Conservation (phyloP, 495 filamentous ascomycete genomes). For the Podospora bellae-mahoneyi region DNA sequence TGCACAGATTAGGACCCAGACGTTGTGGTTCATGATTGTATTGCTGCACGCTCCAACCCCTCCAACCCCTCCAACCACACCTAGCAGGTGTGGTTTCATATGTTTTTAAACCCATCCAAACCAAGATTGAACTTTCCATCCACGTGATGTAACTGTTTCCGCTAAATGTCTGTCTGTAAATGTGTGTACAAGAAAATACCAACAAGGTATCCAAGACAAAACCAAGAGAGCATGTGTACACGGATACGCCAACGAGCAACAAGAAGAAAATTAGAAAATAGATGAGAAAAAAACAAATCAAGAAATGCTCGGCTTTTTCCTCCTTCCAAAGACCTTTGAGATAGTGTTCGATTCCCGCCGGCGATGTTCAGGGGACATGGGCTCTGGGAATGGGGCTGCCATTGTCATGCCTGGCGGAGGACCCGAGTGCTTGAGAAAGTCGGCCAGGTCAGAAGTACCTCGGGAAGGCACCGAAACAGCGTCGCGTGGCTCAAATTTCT, state of each 20-base stretch:
- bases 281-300: slow-evolving; percentile 12
- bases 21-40: background rate
- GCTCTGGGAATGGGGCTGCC: slow-evolving; percentile 17
- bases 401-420: slow-evolving; percentile 50
- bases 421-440: slow-evolving; percentile 73
- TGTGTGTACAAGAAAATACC: background rate
- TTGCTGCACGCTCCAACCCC: too few relatives aligned
- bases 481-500: slow-evolving; percentile 52
- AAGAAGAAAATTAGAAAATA: slow-evolving; percentile 2
- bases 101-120: background rate
- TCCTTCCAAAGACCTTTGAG: slow-evolving; percentile 24
- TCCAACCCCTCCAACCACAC: too few relatives aligned
- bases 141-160: background rate
- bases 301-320: slow-evolving; percentile 30
- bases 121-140: background rate
- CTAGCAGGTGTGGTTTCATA: background rate
- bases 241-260: background rate
- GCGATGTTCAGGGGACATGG: slow-evolving; percentile 7
- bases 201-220: background rate
- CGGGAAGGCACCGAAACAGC: slow-evolving; percentile 36
- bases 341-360: slow-evolving; percentile 10
- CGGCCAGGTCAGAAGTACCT: slow-evolving; percentile 69
- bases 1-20: background rate
- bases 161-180: background rate
- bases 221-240: too few relatives aligned